phyloP scores from a whole-genome alignment of 1,139 yeast species.

The Pichia sp. region DNA sequence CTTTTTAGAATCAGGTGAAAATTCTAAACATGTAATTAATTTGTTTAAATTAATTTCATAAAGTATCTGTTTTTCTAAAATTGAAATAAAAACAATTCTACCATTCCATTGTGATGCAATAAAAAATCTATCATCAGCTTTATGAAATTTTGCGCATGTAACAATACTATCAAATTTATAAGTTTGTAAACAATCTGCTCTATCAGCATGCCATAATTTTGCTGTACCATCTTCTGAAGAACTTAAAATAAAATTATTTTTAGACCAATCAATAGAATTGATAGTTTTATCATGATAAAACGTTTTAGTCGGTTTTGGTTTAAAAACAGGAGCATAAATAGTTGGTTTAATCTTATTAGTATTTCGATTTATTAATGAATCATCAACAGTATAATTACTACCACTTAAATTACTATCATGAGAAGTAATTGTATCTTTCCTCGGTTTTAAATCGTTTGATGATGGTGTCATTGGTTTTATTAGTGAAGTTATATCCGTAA shows the following conservation, averaged over 20 bases:
- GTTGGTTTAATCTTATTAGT: slow-evolving; percentile 9
- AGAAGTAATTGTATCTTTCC: slow-evolving; percentile 9
- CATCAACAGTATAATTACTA: too few relatives aligned
- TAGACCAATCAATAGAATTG: slow-evolving; percentile 79
- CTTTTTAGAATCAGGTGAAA: slow-evolving; percentile 63
- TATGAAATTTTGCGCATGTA: slow-evolving; percentile 77
- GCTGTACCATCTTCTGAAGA: slow-evolving; percentile 87
- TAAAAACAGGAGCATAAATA: slow-evolving; percentile 72
- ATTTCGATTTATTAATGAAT: slow-evolving; percentile 1
- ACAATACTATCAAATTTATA: slow-evolving; percentile 78
- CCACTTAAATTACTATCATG: neutral
- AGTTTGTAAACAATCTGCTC: slow-evolving; percentile 54
- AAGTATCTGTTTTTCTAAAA: slow-evolving; percentile 63
- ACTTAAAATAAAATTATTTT: slow-evolving; percentile 71
- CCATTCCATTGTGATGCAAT: slow-evolving; percentile 80
- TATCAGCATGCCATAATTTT: slow-evolving; percentile 77
- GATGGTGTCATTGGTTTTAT: slow-evolving; percentile 12
- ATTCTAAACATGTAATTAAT: slow-evolving; percentile 62
- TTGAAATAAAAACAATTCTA: slow-evolving; percentile 75
- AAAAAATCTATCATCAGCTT: slow-evolving; percentile 82
- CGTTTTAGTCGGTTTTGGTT: slow-evolving; percentile 55
- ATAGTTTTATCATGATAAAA: slow-evolving; percentile 64
- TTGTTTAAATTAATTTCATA: slow-evolving; percentile 35
- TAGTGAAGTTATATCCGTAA: slow-evolving; percentile 14
- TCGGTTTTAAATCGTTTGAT: slow-evolving; percentile 3